Conservation (phyloP, 768 basidiomycete species). For the Agrocybe pediades region DNA sequence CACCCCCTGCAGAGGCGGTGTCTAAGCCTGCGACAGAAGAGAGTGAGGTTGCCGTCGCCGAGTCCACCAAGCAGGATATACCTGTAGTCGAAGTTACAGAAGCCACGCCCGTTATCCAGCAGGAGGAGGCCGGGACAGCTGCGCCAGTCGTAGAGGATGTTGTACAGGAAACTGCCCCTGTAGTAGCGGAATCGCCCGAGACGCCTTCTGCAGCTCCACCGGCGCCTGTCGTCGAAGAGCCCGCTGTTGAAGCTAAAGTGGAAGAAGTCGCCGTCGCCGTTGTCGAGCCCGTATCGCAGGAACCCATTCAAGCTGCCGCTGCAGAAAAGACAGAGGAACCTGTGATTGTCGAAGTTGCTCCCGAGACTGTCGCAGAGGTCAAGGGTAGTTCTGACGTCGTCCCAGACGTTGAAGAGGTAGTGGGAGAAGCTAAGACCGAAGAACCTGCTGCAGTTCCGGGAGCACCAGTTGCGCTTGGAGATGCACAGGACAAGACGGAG, state of each 20-base stretch:
- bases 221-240: conserved; percentile 1
- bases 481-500: background rate
- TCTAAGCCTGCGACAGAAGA: background rate
- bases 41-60: background rate
- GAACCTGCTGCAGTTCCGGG: conserved; percentile 9
- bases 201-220: background rate
- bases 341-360: conserved; percentile 2
- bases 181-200: background rate
- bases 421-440: background rate
- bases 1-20: background rate
- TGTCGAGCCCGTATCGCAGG: background rate
- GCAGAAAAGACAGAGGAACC: conserved; percentile 7
- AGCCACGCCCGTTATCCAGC: background rate
- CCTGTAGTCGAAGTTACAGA: background rate
- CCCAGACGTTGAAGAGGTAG: background rate
- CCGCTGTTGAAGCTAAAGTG: background rate
- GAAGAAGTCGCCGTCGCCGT: background rate
- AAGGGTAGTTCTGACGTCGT: background rate
- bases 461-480: background rate
- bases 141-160: conserved; percentile 22
- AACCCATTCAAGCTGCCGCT: background rate
- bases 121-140: conserved; percentile 2
- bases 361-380: background rate
- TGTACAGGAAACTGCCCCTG: conserved; percentile 3
- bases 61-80: conserved; percentile 4